Base-by-base conservation (phyloP, 108 stramenopile species). In the Bacterosira constricta region DNA sequence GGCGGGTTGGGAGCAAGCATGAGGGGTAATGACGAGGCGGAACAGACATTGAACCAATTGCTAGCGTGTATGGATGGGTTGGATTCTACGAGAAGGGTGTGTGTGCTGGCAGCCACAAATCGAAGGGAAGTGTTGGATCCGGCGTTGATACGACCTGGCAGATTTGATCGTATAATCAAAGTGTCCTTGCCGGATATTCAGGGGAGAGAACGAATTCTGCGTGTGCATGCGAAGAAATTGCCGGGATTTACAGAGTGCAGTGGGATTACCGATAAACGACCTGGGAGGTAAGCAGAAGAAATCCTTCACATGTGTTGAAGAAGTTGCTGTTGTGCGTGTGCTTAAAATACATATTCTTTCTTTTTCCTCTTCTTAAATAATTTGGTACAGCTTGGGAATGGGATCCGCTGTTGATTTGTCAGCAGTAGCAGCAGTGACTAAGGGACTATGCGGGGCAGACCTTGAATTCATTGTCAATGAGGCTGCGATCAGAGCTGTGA, bases 381-480 rank as follows among this genome's bases (percentile, higher is more conserved):
- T 47, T 5, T 10, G 18, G 20, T 52, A 26, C 8, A 70, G 80
- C 66, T 64, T 85, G 50, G 90, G 92, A n/a, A 72, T 63, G 30
- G 88, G 88, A 20, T 47, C 80, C 7, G 42, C 59, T 3, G 79
- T 92, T 2, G 92, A 90, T 65, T 58, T 95, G 49, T 77, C 80
- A 18, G 90, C 87, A 7, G 77, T 94, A 30, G 94, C 97, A 18
- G 75, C 76, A 2, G 65, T 87, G 10, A 95, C 95, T 12, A 45
- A 58, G 6, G 96, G 96, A 6, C 89, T 94, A 23, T 88, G 91
- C 51, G 97, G 98, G 1, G 98, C 98, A 9, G 98, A 98, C 71
- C 75, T 98, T 12, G 94, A 95, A 47, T 95, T 91, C 71, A 81
- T 98, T 53, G 92, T 96, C 63, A 98, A 98, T 66, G 98, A 98